Evolutionary conservation across 1,284 basidiomycete species (phyloP).

Genomic region (Hemileia vastatrix): DNA sequence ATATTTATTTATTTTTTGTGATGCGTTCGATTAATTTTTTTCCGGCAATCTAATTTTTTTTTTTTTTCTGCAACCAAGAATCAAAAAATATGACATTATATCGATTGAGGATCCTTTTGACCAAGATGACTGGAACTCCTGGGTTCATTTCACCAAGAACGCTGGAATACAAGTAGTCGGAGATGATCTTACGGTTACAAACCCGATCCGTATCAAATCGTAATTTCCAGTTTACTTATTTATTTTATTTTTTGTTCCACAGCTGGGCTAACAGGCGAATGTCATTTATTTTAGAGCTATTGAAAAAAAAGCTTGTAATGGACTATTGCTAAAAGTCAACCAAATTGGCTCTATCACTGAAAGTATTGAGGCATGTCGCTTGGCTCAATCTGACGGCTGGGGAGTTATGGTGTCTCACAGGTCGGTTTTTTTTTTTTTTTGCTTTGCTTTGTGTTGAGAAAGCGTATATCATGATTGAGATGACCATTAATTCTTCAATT

Average conservation of each 20-base stretch:
- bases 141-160: constrained; percentile 77
- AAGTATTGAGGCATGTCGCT: constrained; percentile 88
- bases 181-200: constrained; percentile 97
- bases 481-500: neutral
- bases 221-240: neutral
- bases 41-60: neutral
- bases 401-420: constrained; percentile 99
- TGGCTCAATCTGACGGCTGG: constrained; percentile 93
- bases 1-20: neutral
- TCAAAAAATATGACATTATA: constrained; percentile 88
- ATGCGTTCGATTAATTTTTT: neutral
- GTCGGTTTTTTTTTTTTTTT: constrained; percentile 61
- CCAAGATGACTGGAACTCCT: constrained; percentile 99
- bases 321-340: constrained; percentile 94
- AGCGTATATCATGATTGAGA: neutral
- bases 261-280: neutral
- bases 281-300: constrained; percentile 57
- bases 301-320: constrained; percentile 99
- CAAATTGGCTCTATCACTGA: constrained; percentile 99
- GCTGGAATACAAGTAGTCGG: constrained; percentile 69
- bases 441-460: neutral
- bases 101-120: constrained; percentile 99
- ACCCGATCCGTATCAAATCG: constrained; percentile 94
- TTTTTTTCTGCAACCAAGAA: constrained; percentile 24
- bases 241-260: neutral